These are phyloP conservation scores for Beta vulgaris DNA, from an alignment of 148 eudicot genomes.

Conservation along the genomic window DNA sequence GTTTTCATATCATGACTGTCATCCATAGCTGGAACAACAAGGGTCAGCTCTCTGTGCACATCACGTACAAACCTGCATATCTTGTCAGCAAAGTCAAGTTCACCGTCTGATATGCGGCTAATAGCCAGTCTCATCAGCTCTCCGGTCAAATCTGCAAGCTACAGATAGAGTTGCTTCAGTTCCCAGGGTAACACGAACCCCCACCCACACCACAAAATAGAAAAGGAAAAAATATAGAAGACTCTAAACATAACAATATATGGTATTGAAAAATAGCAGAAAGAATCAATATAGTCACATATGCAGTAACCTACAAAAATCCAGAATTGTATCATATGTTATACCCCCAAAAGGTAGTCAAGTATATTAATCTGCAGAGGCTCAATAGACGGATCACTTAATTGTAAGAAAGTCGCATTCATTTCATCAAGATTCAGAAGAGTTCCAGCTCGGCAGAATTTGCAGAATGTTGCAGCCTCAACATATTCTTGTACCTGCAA, in stretches of 20 bases:
- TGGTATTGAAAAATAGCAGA: background rate
- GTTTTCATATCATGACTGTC: slow-evolving; percentile 74
- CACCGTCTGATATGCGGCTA: slow-evolving; percentile 94
- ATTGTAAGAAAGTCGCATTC: slow-evolving; percentile 58
- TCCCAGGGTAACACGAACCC: background rate
- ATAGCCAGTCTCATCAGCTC: slow-evolving; percentile 99
- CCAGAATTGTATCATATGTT: background rate
- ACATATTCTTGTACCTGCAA: slow-evolving; percentile 90
- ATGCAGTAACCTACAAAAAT: background rate
- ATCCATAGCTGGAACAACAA: slow-evolving; percentile 82
- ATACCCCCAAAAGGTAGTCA: slow-evolving; percentile 96
- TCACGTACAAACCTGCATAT: slow-evolving; percentile 90
- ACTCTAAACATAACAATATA: background rate
- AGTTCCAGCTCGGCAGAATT: slow-evolving; percentile 77
- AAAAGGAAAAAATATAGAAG: background rate
- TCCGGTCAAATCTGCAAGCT: slow-evolving; percentile 98
- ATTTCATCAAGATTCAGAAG: slow-evolving; percentile 85
- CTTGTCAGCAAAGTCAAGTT: slow-evolving; percentile 76
- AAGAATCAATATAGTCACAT: background rate
- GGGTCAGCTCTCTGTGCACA: slow-evolving; percentile 71
- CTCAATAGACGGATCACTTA: slow-evolving; percentile 68
- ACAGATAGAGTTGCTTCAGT: slow-evolving; percentile 24
- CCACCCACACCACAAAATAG: background rate
- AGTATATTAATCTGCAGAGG: slow-evolving; percentile 88
- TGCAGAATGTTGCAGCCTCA: slow-evolving; percentile 92